Evolutionary conservation across 108 stramenopile genomes (phyloP), one percentile per base, ranked within the genome.

Genomic region (Seminavis robusta): DNA sequence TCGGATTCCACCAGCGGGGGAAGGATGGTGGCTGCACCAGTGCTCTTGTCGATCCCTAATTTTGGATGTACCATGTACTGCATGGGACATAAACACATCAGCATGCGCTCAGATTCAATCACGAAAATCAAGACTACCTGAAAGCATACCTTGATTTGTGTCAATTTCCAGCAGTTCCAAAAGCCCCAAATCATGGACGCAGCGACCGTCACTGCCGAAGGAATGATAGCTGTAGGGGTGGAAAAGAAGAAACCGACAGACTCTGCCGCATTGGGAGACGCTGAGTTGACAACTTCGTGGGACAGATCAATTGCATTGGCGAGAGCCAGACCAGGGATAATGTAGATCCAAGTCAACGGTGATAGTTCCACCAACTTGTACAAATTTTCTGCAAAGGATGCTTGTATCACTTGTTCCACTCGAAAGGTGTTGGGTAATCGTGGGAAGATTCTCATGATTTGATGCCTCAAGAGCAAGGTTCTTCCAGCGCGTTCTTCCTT

Each of bases 291-390:
- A 1, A 73, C 43, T 30, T 73, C 65, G 4, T 52, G 51, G 1
- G 59, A 33, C 1, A 73, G 21, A 42, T 73, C 71, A 9, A 73
- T 54, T 3, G 71, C 65, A 16, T 66, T 73, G 17, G 37, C 59
- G 32, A 73, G 25, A 16, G 71, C 65, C 17, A 73, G 41, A 1
- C 49, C 29, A 9, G 71, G 71, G 8, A 73, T 66, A 16, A 73
- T 59, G 1, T 59, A 60, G 16, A 73, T 23, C 71, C 71, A 73
- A 0, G 65, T 73, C 39, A 58, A 13, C 9, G 57, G 57, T 20
- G 57, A 58, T 31, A 58, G 25, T 58, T 58, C 57, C 1, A 73
- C 71, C 38, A 61, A 48, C 29, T 73, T 65, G 21, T 55, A 42
- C 20, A 73, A 37, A 30, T 66, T 66, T 2, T 65, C 10, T 9